A percentile compares a stretch with the other conserved stretches of the same genome.
Evolutionary conservation across 176 grass and related monocot genomes (phyloP).

Genomic region (Lolium perenne): DNA sequence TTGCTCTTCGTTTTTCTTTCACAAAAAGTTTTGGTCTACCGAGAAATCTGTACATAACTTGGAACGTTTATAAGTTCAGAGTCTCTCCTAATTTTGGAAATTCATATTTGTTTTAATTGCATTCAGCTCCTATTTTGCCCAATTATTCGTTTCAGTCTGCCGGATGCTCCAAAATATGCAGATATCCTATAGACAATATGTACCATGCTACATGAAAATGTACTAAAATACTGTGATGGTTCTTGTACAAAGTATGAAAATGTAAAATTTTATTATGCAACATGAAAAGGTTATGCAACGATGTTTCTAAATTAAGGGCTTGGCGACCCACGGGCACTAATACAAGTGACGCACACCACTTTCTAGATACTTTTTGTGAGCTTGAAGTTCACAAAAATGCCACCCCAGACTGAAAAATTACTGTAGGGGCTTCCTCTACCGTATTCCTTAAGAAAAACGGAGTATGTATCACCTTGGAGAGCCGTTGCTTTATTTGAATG

Average conservation of each 20-base stretch:
- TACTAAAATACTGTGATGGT: not conserved
- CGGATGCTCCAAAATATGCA: not conserved
- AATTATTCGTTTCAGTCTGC: not conserved
- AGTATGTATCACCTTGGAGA: too few relatives aligned
- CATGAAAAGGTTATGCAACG: too few relatives aligned
- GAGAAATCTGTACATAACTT: constrained; percentile 34
- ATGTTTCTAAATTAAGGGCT: too few relatives aligned
- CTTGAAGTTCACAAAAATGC: too few relatives aligned
- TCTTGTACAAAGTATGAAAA: not conserved
- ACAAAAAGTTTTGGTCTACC: constrained; percentile 25
- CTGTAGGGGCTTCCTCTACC: too few relatives aligned
- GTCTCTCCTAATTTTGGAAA: not conserved
- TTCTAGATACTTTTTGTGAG: too few relatives aligned
- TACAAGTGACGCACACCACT: too few relatives aligned
- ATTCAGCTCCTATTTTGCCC: not conserved
- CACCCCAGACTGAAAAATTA: too few relatives aligned
- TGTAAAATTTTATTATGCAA: not conserved
- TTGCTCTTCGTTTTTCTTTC: constrained; percentile 25
- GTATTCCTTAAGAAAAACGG: too few relatives aligned
- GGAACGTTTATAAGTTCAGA: not conserved
- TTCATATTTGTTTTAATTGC: not conserved
- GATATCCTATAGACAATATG: not conserved
- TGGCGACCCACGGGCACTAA: too few relatives aligned
- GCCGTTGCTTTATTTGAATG: too few relatives aligned
- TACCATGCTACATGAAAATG: not conserved